Conservation (phyloP, 2,329 filamentous ascomycete species). For the Balansia obtecta region DNA sequence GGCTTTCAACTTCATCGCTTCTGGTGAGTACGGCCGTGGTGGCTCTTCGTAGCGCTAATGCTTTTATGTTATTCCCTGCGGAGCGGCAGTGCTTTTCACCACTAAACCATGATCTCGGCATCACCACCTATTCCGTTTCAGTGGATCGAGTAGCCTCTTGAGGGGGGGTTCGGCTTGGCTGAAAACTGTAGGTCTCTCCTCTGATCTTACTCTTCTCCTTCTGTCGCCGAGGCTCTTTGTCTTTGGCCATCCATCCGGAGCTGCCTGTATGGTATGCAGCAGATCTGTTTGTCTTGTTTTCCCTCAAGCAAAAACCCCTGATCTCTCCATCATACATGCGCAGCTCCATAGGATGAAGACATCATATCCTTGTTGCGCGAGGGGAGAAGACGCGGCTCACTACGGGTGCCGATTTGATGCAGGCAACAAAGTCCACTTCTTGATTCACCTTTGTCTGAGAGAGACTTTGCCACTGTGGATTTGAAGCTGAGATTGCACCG, state of each 20-base stretch:
- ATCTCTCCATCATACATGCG: not conserved
- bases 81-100: not conserved
- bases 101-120: not conserved
- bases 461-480: slow-evolving; percentile 18
- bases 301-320: not conserved
- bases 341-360: not conserved
- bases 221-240: slow-evolving; percentile 1
- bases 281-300: not conserved
- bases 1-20: slow-evolving; percentile 82
- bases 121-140: not conserved
- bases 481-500: slow-evolving; percentile 91
- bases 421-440: slow-evolving; percentile 38
- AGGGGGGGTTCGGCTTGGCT: slow-evolving; percentile 2
- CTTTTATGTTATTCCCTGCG: not conserved
- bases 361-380: slow-evolving; percentile 5
- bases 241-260: not conserved
- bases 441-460: not conserved
- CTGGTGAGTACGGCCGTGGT: slow-evolving; percentile 59
- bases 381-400: slow-evolving; percentile 52
- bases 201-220: slow-evolving; percentile 23
- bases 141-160: not conserved
- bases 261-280: not conserved
- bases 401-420: slow-evolving; percentile 67
- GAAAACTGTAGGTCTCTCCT: slow-evolving; percentile 27
- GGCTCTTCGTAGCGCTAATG: slow-evolving; percentile 1